Evolutionary conservation across 192 early-diverging fungal species (phyloP).

Genomic region (Rhizophagus sp.): DNA sequence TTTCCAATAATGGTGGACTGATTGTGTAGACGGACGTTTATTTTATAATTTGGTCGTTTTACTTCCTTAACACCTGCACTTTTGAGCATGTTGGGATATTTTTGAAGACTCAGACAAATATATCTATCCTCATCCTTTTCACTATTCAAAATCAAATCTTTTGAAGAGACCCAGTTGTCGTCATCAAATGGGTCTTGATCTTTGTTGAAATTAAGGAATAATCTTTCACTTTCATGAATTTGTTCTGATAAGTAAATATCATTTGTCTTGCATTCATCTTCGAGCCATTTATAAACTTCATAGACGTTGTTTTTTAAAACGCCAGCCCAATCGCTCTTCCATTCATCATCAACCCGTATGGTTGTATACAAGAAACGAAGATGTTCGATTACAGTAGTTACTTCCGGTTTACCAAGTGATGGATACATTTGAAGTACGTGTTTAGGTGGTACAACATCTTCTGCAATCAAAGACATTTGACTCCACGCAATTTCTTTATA

Average conservation of each 20-base stretch:
- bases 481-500: conserved; percentile 23
- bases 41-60: neutral
- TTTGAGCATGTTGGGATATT: conserved; percentile 1
- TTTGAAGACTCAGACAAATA: neutral
- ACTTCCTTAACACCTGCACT: neutral
- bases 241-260: neutral
- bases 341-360: neutral
- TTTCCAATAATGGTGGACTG: neutral
- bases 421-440: neutral
- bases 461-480: neutral
- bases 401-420: neutral
- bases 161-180: neutral
- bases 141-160: neutral
- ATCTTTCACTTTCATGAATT: neutral
- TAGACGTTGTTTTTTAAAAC: neutral
- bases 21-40: neutral
- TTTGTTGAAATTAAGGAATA: conserved; percentile 15
- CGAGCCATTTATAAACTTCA: conserved; percentile 9
- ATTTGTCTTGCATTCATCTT: conserved; percentile 2
- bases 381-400: neutral
- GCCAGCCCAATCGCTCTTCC: neutral
- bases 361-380: neutral
- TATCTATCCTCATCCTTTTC: neutral
- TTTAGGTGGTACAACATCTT: conserved; percentile 7
- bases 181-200: neutral